A percentile compares a stretch with the other conserved stretches of the same genome.
These are phyloP conservation scores for Thyridium curvatum DNA, from an alignment of 2,329 filamentous ascomycete genomes.

Conservation along the genomic window DNA sequence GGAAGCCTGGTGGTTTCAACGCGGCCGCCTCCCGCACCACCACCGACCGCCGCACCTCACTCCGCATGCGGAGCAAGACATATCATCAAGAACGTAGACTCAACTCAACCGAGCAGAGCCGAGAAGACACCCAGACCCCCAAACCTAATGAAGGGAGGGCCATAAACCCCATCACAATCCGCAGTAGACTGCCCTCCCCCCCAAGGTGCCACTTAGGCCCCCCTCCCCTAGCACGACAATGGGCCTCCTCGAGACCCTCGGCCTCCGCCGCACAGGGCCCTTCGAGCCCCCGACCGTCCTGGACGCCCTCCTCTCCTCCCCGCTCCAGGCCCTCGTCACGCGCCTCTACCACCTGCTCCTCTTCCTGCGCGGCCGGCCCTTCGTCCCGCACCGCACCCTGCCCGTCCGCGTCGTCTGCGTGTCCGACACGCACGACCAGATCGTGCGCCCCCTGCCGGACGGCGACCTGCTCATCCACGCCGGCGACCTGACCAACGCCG, in stretches of 20 bases:
- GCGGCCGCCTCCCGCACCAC: too few relatives aligned
- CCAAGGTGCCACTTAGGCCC: too few relatives aligned
- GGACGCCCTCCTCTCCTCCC: conserved; percentile 61
- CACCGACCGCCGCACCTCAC: too few relatives aligned
- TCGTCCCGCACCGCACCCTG: conserved; percentile 45
- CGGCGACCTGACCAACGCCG: conserved; percentile 74
- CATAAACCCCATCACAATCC: too few relatives aligned
- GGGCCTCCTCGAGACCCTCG: conserved; percentile 9
- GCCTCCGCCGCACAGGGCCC: conserved; percentile 7
- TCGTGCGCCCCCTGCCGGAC: conserved; percentile 53
- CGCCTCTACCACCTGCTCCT: conserved; percentile 60
- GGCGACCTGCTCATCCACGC: conserved; percentile 88
- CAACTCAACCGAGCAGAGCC: too few relatives aligned
- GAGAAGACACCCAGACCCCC: too few relatives aligned
- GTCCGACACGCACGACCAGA: conserved; percentile 76
- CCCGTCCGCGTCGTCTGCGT: conserved; percentile 77
- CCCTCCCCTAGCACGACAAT: too few relatives aligned
- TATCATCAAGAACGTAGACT: too few relatives aligned
- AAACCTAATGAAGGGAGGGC: too few relatives aligned
- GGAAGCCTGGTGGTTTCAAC: too few relatives aligned
- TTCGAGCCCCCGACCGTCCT: conserved; percentile 38
- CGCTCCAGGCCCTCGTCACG: conserved; percentile 57
- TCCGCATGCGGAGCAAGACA: too few relatives aligned
- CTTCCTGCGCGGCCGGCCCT: conserved; percentile 60
- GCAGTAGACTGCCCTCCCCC: too few relatives aligned